A percentile compares a stretch with the other conserved stretches of the same genome.
Conservation (phyloP, 2,329 filamentous ascomycete genomes). For the Ophiostoma sp. region DNA sequence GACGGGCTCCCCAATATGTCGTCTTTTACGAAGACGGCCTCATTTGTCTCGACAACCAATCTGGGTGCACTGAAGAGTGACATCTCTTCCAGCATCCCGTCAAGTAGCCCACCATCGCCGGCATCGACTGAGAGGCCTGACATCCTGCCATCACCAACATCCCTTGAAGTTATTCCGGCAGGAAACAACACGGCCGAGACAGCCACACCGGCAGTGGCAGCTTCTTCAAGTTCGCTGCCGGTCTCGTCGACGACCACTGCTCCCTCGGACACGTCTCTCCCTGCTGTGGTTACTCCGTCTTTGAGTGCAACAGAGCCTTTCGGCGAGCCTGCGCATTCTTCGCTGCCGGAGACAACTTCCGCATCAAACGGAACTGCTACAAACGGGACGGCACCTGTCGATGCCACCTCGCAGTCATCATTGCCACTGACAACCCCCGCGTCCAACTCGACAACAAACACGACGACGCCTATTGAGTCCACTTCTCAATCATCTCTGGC, state of each 20-base stretch:
- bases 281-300: background rate
- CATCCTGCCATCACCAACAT: background rate
- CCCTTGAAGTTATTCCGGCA: background rate
- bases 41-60: background rate
- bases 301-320: background rate
- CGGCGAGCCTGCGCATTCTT: background rate
- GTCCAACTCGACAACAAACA: background rate
- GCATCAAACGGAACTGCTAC: background rate
- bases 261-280: background rate
- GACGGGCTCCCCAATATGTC: background rate
- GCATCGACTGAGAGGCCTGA: background rate
- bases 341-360: background rate
- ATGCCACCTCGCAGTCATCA: background rate
- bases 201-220: background rate
- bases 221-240: background rate
- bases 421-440: background rate
- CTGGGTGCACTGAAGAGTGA: background rate
- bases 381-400: background rate
- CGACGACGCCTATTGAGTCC: background rate
- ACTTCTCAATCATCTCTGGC: background rate
- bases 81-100: background rate
- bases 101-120: background rate
- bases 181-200: background rate
- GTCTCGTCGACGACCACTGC: background rate
- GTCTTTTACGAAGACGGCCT: background rate